Evolutionary conservation across 73 alveolate genomes (phyloP).

Genomic region (Paramecium octaurelia): DNA sequence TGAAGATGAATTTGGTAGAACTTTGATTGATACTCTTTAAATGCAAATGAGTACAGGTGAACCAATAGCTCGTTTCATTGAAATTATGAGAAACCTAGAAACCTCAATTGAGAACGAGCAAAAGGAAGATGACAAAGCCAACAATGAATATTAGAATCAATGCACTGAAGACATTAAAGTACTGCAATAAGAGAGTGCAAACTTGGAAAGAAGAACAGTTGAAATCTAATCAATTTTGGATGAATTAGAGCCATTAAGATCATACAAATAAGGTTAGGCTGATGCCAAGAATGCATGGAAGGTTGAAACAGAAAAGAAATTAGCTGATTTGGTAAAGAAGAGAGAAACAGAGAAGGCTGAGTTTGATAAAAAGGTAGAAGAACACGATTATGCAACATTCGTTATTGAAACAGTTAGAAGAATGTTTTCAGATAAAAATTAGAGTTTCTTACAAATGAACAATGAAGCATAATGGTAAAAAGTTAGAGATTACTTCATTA

Average conservation of each 20-base stretch:
- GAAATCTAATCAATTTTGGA: constrained; percentile 42
- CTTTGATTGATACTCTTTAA: constrained; percentile 27
- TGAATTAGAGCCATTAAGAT: constrained; percentile 46
- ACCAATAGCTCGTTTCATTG: constrained; percentile 34
- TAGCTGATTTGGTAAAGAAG: background rate
- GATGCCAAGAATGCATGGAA: constrained; percentile 24
- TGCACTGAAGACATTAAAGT: constrained; percentile 36
- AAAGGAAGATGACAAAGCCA: constrained; percentile 42
- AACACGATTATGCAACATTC: constrained; percentile 31
- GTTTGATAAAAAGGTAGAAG: constrained; percentile 22
- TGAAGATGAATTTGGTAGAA: constrained; percentile 50
- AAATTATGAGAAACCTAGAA: constrained; percentile 49
- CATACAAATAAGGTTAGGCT: constrained; percentile 7
- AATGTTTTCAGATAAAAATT: constrained; percentile 3
- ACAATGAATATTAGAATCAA: background rate
- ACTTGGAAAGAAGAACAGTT: constrained; percentile 49
- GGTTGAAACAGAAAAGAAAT: background rate
- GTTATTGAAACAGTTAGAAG: constrained; percentile 47
- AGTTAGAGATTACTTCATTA: constrained; percentile 26
- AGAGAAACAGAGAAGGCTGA: constrained; percentile 22
- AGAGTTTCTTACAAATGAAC: background rate
- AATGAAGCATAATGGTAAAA: background rate
- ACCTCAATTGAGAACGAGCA: constrained; percentile 4
- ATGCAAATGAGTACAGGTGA: constrained; percentile 35
- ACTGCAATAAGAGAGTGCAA: constrained; percentile 10